Evolutionary conservation across 2,329 filamentous ascomycete genomes (phyloP).

Genomic region (Colletotrichum euphorbiae): DNA sequence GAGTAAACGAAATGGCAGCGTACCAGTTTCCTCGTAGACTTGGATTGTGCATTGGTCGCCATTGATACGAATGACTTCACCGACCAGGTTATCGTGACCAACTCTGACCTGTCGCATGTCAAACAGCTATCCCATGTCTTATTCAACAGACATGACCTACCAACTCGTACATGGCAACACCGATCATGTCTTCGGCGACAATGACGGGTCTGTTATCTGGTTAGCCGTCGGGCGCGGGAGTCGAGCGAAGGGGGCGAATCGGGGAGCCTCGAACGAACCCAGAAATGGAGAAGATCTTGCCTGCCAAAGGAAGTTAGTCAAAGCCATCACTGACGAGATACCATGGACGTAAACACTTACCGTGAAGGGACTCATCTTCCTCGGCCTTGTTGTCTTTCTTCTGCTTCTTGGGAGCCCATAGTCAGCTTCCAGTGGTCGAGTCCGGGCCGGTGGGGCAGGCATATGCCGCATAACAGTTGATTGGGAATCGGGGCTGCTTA

Average conservation of each 20-base stretch:
- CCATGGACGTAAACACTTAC: slow-evolving; percentile 45
- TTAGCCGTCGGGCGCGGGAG: slow-evolving; percentile 38
- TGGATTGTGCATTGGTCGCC: slow-evolving; percentile 96
- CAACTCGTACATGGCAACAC: slow-evolving; percentile 99
- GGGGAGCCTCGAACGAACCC: slow-evolving; percentile 61
- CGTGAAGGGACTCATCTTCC: slow-evolving; percentile 53
- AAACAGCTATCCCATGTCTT: slow-evolving; percentile 17
- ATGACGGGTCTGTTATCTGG: slow-evolving; percentile 79
- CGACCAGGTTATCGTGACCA: slow-evolving; percentile 89
- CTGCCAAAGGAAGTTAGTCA: slow-evolving; percentile 47
- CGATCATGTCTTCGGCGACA: slow-evolving; percentile 97
- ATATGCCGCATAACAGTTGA: slow-evolving; percentile 33
- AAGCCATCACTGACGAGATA: slow-evolving; percentile 1
- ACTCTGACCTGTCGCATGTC: slow-evolving; percentile 78
- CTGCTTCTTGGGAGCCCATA: slow-evolving; percentile 40
- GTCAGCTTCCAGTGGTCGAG: slow-evolving; percentile 36
- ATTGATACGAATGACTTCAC: slow-evolving; percentile 98
- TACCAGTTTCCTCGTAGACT: slow-evolving; percentile 99
- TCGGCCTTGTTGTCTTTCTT: slow-evolving; percentile 50
- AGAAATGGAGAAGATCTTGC: slow-evolving; percentile 72
- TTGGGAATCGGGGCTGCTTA: slow-evolving; percentile 53
- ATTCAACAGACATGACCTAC: slow-evolving; percentile 60
- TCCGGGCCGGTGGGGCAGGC: slow-evolving; percentile 28
- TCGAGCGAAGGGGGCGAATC: slow-evolving; percentile 24
- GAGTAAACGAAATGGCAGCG: slow-evolving; percentile 43